Evolutionary conservation across 2,329 filamentous ascomycete genomes (phyloP).

Genomic region (Stachybotrys elegans): DNA sequence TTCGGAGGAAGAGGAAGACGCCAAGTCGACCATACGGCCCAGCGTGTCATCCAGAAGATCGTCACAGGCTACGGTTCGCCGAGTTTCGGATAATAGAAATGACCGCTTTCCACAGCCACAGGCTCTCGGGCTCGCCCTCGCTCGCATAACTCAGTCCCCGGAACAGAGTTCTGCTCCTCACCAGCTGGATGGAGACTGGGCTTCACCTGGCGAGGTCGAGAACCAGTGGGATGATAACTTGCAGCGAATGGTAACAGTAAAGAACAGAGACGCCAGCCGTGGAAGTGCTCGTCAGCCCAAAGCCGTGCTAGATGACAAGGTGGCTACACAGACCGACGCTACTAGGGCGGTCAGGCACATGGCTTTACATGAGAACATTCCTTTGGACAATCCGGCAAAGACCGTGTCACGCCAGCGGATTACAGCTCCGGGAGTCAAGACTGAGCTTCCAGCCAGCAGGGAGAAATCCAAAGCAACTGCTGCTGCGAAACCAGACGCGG

Average conservation of each 20-base stretch:
- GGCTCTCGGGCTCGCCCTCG: slow-evolving; percentile 37
- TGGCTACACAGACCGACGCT: slow-evolving; percentile 46
- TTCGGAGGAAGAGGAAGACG: slow-evolving; percentile 53
- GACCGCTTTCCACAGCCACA: slow-evolving; percentile 19
- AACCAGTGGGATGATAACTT: slow-evolving; percentile 52
- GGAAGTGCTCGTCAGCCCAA: too few species aligned
- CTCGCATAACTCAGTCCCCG: slow-evolving; percentile 32
- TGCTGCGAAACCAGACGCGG: too few species aligned
- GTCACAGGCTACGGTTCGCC: slow-evolving; percentile 40
- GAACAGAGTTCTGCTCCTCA: slow-evolving; percentile 35
- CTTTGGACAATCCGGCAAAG: slow-evolving; percentile 30
- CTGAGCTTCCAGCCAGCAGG: too few species aligned
- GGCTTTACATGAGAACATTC: slow-evolving; percentile 37
- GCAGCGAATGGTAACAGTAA: slow-evolving; percentile 48
- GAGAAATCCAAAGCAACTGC: too few species aligned
- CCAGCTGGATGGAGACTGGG: slow-evolving; percentile 57
- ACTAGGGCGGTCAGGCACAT: slow-evolving; percentile 43
- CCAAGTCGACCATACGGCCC: slow-evolving; percentile 35
- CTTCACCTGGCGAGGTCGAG: slow-evolving; percentile 40
- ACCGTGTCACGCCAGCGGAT: slow-evolving; percentile 13
- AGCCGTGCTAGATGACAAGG: slow-evolving; percentile 42
- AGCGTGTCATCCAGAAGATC: slow-evolving; percentile 32
- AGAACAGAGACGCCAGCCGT: slow-evolving; percentile 22
- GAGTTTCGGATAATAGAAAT: slow-evolving; percentile 20
- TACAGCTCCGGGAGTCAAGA: neutral